Evolutionary conservation across 768 basidiomycete genomes (phyloP).

Genomic region (Mycena haematopus): DNA sequence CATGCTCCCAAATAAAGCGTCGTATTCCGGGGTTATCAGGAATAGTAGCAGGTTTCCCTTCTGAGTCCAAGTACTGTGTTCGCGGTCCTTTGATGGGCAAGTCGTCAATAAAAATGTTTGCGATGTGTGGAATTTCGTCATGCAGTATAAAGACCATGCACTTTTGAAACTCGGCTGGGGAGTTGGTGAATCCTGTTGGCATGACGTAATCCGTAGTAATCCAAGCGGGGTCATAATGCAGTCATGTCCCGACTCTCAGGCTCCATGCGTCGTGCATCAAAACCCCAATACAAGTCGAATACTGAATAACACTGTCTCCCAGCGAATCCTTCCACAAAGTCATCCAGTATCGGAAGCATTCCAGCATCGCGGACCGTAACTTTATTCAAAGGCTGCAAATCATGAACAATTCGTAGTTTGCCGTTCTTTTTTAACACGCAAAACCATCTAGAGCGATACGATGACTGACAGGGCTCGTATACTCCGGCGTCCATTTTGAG

Average conservation of each 20-base stretch:
- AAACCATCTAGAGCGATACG: conserved; percentile 26
- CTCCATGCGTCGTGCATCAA: too few relatives aligned
- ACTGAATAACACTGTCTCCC: not conserved
- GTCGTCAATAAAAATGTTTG: conserved; percentile 40
- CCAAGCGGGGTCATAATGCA: too few relatives aligned
- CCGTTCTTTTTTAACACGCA: conserved; percentile 28
- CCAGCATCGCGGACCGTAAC: conserved; percentile 20
- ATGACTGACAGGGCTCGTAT: conserved; percentile 12
- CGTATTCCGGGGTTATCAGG: conserved; percentile 28
- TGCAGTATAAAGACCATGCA: conserved; percentile 37
- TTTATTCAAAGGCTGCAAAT: conserved; percentile 25
- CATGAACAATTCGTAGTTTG: conserved; percentile 27
- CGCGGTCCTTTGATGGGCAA: conserved; percentile 36
- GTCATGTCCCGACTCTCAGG: too few relatives aligned
- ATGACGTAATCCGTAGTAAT: not conserved
- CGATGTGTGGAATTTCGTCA: conserved; percentile 40
- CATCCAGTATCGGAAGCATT: not conserved
- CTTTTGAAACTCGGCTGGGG: conserved; percentile 31
- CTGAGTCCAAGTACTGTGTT: conserved; percentile 30
- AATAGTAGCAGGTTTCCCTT: conserved; percentile 30
- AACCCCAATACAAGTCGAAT: too few relatives aligned
- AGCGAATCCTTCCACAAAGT: not conserved
- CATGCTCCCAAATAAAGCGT: conserved; percentile 38
- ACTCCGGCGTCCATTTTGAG: conserved; percentile 12
- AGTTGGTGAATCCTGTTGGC: conserved; percentile 13